These are phyloP conservation scores for Ceratocystis alfenasii DNA, from an alignment of 2,329 filamentous ascomycete species.

Conservation along the genomic window DNA sequence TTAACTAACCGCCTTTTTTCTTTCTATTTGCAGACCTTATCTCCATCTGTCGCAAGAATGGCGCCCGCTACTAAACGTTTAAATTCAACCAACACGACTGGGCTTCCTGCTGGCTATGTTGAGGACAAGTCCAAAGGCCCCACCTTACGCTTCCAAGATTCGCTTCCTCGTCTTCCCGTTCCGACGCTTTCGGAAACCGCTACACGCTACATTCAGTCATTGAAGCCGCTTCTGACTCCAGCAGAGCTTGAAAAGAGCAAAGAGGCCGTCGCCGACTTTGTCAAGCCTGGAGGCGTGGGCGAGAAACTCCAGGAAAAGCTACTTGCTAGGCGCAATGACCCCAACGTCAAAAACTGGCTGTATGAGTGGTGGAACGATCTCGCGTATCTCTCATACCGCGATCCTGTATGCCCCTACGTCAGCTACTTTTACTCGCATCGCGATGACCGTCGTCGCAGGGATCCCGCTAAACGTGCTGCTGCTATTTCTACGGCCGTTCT, in stretches of 20 bases:
- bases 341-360: conserved; percentile 83
- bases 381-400: conserved; percentile 85
- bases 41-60: conserved; percentile 17
- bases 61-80: conserved; percentile 24
- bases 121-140: conserved; percentile 68
- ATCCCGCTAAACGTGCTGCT: conserved; percentile 85
- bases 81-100: conserved; percentile 12
- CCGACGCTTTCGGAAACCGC: conserved; percentile 74
- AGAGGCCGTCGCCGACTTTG: conserved; percentile 76
- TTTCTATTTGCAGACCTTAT: conserved; percentile 1
- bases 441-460: conserved; percentile 75
- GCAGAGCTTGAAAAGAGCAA: conserved; percentile 60
- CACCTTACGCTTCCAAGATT: conserved; percentile 77
- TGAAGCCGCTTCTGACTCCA: conserved; percentile 60
- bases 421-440: conserved; percentile 99
- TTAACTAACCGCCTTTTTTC: neutral
- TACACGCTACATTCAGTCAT: conserved; percentile 65
- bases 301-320: conserved; percentile 80
- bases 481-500: conserved; percentile 75
- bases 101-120: conserved; percentile 50
- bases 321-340: conserved; percentile 63
- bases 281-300: conserved; percentile 74
- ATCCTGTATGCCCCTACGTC: conserved; percentile 93
- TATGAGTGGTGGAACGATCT: conserved; percentile 97
- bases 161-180: conserved; percentile 67